phyloP scores from a whole-genome alignment of 2,329 filamentous ascomycete species.

The Amauroascus verrucosus region DNA sequence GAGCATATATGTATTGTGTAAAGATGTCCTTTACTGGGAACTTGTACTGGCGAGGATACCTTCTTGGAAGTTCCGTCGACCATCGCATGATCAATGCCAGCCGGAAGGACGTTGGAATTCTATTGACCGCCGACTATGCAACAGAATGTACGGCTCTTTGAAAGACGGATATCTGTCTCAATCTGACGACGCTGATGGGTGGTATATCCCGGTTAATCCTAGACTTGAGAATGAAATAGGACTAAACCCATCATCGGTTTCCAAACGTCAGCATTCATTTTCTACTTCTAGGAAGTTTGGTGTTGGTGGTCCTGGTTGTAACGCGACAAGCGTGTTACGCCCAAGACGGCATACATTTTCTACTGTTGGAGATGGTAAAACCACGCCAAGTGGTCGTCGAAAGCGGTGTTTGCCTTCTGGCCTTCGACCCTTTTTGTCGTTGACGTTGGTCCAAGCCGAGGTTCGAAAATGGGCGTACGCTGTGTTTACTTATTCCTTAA shows the following conservation, averaged over 20 bases:
- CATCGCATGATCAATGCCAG: conserved; percentile 32
- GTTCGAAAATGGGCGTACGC: conserved; percentile 78
- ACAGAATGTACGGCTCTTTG: conserved; percentile 33
- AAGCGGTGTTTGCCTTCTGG: conserved; percentile 56
- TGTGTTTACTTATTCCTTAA: conserved; percentile 59
- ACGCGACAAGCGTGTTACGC: not conserved
- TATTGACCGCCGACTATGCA: conserved; percentile 39
- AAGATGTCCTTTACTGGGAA: conserved; percentile 67
- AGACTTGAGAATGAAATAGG: not conserved
- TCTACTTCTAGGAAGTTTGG: not conserved
- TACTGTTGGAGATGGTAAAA: conserved; percentile 30
- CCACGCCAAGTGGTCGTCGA: conserved; percentile 54
- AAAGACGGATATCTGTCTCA: not conserved
- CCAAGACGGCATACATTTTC: conserved; percentile 44
- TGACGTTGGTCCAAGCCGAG: conserved; percentile 68
- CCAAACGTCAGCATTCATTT: conserved; percentile 1
- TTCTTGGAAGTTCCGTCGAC: conserved; percentile 72
- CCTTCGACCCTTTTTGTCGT: conserved; percentile 62
- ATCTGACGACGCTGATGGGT: conserved; percentile 7
- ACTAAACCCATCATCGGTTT: not conserved
- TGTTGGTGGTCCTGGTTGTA: not conserved
- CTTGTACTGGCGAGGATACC: conserved; percentile 79
- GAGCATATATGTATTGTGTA: conserved; percentile 61
- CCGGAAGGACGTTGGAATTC: conserved; percentile 32
- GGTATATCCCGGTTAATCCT: not conserved